A percentile compares a stretch with the other conserved stretches of the same genome.
Conservation (phyloP, 495 filamentous ascomycete species). For the Daldinia vernicosa region DNA sequence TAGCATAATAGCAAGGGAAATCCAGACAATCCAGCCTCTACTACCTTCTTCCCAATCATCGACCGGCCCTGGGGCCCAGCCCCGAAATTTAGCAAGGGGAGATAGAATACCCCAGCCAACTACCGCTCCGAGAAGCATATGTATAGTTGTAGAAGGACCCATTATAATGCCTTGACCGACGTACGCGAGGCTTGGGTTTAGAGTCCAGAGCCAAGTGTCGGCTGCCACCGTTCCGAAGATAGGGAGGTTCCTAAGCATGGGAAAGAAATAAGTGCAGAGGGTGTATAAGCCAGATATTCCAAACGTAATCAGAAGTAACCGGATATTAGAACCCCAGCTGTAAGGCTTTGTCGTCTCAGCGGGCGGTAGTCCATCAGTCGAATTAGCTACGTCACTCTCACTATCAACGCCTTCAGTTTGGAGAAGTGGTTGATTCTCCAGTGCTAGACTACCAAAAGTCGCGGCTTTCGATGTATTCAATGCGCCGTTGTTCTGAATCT, state of each 20-base stretch:
- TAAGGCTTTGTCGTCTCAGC: slow-evolving; percentile 36
- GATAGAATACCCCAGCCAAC: slow-evolving; percentile 93
- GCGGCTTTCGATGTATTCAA: slow-evolving; percentile 44
- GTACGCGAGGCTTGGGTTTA: slow-evolving; percentile 96
- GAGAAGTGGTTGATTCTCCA: slow-evolving; percentile 42
- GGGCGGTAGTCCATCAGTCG: slow-evolving; percentile 9
- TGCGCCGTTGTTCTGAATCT: slow-evolving; percentile 31
- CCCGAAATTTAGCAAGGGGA: slow-evolving; percentile 81
- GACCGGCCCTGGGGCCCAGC: slow-evolving; percentile 90
- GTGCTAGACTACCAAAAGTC: slow-evolving; percentile 45
- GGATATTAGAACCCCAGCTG: slow-evolving; percentile 64
- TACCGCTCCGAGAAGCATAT: slow-evolving; percentile 93
- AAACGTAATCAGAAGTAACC: slow-evolving; percentile 62
- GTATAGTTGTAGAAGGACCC: slow-evolving; percentile 93
- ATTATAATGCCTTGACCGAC: slow-evolving; percentile 86
- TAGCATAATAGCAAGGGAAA: slow-evolving; percentile 95
- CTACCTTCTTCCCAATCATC: slow-evolving; percentile 88
- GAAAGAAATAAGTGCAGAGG: slow-evolving; percentile 90
- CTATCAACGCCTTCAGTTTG: slow-evolving; percentile 22
- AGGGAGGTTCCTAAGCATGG: slow-evolving; percentile 82
- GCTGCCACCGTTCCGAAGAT: slow-evolving; percentile 81
- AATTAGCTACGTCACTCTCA: slow-evolving; percentile 18
- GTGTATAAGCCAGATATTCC: slow-evolving; percentile 69
- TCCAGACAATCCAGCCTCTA: slow-evolving; percentile 99
- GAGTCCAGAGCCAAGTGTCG: slow-evolving; percentile 87